Conservation (phyloP, 139 green algal species). For the Pedinophyceae sp. region DNA sequence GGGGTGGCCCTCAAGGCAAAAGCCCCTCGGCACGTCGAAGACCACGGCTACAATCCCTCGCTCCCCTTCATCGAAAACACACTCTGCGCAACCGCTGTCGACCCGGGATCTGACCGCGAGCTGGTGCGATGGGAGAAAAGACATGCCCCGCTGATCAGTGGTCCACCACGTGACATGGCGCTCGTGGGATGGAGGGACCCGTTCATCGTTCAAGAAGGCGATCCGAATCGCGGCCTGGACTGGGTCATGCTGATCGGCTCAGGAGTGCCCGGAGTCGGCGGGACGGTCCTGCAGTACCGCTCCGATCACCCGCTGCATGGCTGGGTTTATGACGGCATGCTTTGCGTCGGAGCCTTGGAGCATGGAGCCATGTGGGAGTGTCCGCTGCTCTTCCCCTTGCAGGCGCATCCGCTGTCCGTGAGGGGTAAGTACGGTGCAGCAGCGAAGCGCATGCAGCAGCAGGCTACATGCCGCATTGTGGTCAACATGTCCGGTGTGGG, state of each 20-base stretch:
- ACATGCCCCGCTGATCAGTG: not conserved
- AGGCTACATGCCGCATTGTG: no score
- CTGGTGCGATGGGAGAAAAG: not conserved
- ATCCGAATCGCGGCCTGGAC: not conserved
- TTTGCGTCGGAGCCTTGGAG: not conserved
- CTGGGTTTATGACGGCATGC: not conserved
- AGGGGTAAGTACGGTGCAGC: no score
- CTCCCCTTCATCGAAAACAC: no score
- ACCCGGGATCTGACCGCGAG: no score
- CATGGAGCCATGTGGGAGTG: not conserved
- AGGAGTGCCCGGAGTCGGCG: not conserved
- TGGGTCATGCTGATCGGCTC: not conserved
- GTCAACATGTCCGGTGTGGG: no score
- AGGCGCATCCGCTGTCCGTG: not conserved
- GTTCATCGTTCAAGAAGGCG: not conserved
- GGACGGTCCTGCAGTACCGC: not conserved
- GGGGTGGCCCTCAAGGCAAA: not conserved
- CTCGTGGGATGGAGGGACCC: not conserved
- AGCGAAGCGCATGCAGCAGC: no score
- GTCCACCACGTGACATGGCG: not conserved
- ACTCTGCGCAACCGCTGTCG: no score
- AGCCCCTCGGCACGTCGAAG: no score
- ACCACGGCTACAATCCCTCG: no score
- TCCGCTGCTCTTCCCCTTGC: not conserved
- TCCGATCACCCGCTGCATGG: not conserved